Conservation (phyloP, 192 early-diverging fungal genomes). For the Linnemannia exigua region DNA sequence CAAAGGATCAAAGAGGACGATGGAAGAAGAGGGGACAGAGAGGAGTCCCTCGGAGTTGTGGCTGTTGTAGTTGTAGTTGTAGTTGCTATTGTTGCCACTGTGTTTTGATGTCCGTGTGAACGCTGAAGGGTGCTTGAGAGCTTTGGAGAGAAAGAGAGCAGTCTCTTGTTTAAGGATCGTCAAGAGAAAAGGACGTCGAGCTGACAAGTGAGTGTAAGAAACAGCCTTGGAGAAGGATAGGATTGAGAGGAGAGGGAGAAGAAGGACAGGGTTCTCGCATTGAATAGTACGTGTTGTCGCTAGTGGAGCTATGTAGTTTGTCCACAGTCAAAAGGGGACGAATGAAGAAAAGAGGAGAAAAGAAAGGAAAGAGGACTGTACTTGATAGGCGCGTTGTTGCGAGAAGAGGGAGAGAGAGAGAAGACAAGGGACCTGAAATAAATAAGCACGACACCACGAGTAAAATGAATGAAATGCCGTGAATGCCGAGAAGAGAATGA, state of each 20-base stretch:
- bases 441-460: too few species aligned
- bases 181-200: too few species aligned
- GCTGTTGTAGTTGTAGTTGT: background rate
- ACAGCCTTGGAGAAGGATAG: background rate
- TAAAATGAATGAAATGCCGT: background rate
- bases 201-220: background rate
- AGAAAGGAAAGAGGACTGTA: background rate
- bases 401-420: too few species aligned
- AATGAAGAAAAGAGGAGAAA: background rate
- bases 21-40: background rate
- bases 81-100: conserved; percentile 18
- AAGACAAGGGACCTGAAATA: too few species aligned
- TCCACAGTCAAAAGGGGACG: background rate
- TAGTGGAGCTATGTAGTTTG: background rate
- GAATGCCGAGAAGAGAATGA: conserved; percentile 3
- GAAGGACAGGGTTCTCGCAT: background rate
- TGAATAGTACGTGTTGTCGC: too few species aligned
- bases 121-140: too few species aligned
- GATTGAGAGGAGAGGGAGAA: background rate
- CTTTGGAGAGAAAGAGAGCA: background rate
- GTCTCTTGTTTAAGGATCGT: too few species aligned
- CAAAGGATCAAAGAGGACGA: background rate
- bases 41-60: background rate
- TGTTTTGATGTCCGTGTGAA: too few species aligned
- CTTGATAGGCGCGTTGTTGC: background rate